Base-by-base conservation (phyloP, 2,329 filamentous ascomycete genomes). In the Leptodontidium sp. region DNA sequence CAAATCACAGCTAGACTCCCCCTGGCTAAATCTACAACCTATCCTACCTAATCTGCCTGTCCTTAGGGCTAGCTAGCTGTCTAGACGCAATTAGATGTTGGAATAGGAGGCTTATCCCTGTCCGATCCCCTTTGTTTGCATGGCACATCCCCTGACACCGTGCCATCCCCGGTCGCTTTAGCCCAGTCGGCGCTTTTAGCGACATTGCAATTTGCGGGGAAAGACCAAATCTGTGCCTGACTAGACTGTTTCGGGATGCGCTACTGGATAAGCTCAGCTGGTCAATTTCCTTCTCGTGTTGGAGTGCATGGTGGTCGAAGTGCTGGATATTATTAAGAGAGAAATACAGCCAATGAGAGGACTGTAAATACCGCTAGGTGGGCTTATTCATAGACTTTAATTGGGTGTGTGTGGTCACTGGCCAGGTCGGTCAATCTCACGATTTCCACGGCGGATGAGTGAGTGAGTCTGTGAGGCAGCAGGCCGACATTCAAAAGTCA, bases 121-220 rank as follows among this genome's bases (percentile, higher is more conserved):
- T 59, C 55, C 17, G 17, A 26, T 59, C 55, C 38, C 55, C 55
- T 40, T 43, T 43, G 21, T 59, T 24, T 59, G 26, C 24, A 24
- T 4, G 3, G 24, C 29, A 7, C 12, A 55, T 57, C 49, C 49
- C n/a, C 21, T 15, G n/a, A 4, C n/a, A 6, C 21, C 6, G 4
- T 58, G 29, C 4, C 29, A 40, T 24, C 38, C 32, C 55, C n/a
- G 12, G 62, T 12, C 62, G 14, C 29, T 35, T 55, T n/a, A 53
- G 32, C 61, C 61, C 38, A 55, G 49, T 55, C 61, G 61, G 49
- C 17, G 47, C 47, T 15, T 40, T 64, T 64, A 64, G 61, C 61
- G 61, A 43, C 26, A 40, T 35, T 64, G 49, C 15, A 64, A 64
- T 64, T 64, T 64, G 61, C 61, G 61, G 61, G 61, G 61, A 49